Evolutionary conservation across 2,329 filamentous ascomycete species (phyloP).

Genomic region (Neurospora crassa): DNA sequence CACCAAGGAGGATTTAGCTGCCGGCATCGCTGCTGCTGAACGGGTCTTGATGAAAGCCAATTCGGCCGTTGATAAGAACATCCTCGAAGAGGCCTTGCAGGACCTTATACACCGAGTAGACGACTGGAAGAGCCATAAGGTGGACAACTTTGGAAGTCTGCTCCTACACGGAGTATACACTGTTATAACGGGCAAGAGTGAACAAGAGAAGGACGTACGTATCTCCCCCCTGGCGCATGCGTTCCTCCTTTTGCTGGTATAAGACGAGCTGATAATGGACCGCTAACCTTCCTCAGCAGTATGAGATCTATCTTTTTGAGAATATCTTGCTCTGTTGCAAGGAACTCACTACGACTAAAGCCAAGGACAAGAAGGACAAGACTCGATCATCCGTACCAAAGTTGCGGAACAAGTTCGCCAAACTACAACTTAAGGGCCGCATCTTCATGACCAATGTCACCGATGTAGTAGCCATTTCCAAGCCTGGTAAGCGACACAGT

Average conservation of each 20-base stretch:
- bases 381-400: constrained; percentile 48
- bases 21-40: constrained; percentile 73
- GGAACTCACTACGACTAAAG: constrained; percentile 78
- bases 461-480: constrained; percentile 78
- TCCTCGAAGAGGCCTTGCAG: constrained; percentile 72
- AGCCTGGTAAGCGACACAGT: constrained; percentile 57
- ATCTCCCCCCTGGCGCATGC: not conserved
- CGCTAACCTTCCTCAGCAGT: constrained; percentile 41
- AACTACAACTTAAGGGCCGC: constrained; percentile 87
- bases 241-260: not conserved
- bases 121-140: constrained; percentile 90
- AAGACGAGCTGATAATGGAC: constrained; percentile 4
- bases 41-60: constrained; percentile 78
- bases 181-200: constrained; percentile 80
- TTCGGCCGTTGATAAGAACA: constrained; percentile 79
- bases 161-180: constrained; percentile 84
- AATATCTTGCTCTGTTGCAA: constrained; percentile 95
- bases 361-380: constrained; percentile 66
- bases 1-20: constrained; percentile 60
- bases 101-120: constrained; percentile 79
- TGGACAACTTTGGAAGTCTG: constrained; percentile 85
- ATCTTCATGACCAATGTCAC: constrained; percentile 99
- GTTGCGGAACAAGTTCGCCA: constrained; percentile 56
- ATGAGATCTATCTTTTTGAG: constrained; percentile 96
- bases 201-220: constrained; percentile 81